Conservation (phyloP, 495 filamentous ascomycete species). For the Neurospora sp. region DNA sequence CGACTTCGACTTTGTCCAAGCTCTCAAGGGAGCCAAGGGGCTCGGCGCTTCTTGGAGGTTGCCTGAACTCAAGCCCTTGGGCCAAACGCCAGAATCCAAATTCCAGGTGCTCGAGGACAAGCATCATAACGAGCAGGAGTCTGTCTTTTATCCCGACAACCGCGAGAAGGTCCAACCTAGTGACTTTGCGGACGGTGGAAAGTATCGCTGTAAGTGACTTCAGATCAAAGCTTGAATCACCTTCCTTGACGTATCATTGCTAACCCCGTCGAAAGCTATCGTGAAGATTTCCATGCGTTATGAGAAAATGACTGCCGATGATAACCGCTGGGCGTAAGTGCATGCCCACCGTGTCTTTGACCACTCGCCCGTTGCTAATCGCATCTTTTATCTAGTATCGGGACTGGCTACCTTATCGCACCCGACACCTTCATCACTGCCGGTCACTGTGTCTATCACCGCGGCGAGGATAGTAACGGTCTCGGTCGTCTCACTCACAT, state of each 20-base stretch:
- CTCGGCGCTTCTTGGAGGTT: neutral
- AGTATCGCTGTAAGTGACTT: neutral
- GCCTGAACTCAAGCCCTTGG: neutral
- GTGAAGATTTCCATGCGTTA: neutral
- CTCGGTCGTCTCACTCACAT: neutral
- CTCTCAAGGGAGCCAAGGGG: neutral
- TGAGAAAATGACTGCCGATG: accelerated
- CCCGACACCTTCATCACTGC: neutral
- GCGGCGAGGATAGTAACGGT: accelerated
- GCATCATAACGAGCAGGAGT: neutral
- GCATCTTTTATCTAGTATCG: no score
- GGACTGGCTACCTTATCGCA: neutral
- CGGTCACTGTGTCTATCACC: neutral
- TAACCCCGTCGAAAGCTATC: no score
- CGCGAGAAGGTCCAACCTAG: neutral
- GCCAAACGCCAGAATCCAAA: neutral
- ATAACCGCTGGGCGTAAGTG: neutral
- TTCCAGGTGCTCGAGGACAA: no score
- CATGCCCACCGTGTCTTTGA: no score
- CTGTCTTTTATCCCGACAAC: neutral
- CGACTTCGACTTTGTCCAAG: neutral
- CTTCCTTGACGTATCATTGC: no score
- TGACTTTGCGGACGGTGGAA: neutral
- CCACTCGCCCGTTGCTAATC: no score
- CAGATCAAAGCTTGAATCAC: no score